These are phyloP conservation scores for Gardenia jasminoides DNA, from an alignment of 257 asterid genomes.

Conservation along the genomic window DNA sequence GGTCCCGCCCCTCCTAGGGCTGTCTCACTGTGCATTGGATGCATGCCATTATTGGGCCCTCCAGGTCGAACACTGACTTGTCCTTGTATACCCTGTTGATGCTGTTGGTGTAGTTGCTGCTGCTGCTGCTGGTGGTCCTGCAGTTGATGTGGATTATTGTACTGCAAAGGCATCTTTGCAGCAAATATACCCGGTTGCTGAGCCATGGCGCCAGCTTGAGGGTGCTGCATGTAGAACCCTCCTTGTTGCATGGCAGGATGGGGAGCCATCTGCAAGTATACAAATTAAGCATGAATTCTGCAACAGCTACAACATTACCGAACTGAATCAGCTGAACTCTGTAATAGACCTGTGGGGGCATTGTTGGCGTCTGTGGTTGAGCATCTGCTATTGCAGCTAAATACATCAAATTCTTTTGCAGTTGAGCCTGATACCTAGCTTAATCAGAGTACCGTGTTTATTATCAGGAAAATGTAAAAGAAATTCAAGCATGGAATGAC, in stretches of 20 bases:
- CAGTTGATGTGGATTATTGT: slow-evolving; percentile 45
- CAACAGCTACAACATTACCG: neutral
- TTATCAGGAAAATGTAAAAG: neutral
- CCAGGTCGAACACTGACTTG: slow-evolving; percentile 49
- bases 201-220: slow-evolving; percentile 63
- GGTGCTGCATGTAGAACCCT: slow-evolving; percentile 76
- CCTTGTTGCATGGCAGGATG: slow-evolving; percentile 77
- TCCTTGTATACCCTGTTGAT: slow-evolving; percentile 40
- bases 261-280: slow-evolving; percentile 55
- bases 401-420: slow-evolving; percentile 91
- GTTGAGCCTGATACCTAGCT: slow-evolving; percentile 82
- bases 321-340: slow-evolving; percentile 1
- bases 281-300: slow-evolving; percentile 12
- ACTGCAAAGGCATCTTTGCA: slow-evolving; percentile 48
- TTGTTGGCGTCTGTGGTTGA: slow-evolving; percentile 76
- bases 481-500: neutral
- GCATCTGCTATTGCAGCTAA: slow-evolving; percentile 97
- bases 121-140: slow-evolving; percentile 57
- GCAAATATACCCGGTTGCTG: slow-evolving; percentile 67
- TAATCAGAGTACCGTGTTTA: slow-evolving; percentile 16
- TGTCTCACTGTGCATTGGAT: slow-evolving; percentile 31
- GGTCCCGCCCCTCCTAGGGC: slow-evolving; percentile 44
- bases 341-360: slow-evolving; percentile 61
- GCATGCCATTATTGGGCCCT: slow-evolving; percentile 47
- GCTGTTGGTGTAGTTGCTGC: slow-evolving; percentile 36